Evolutionary conservation across 352 stramenopile species (phyloP), one percentile per base, ranked within the genome.

Genomic region (Globisporangium emineosum): DNA sequence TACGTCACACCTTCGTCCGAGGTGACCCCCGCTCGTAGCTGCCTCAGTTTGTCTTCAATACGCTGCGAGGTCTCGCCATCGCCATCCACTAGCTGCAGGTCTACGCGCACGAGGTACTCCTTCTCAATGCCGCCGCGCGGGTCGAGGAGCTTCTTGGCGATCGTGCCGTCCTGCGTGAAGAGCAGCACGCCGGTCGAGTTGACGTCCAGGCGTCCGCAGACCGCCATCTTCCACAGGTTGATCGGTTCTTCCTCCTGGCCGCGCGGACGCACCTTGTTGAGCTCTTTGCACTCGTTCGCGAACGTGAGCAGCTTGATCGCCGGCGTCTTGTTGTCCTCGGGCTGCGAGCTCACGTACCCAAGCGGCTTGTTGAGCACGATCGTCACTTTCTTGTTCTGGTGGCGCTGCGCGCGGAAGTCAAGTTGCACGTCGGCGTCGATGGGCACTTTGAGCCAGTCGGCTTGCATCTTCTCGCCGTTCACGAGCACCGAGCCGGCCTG

Each of bases 351-450:
- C 27, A 95, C 84, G 61, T 72, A 79, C n/a, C 85, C 85, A 61
- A 95, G 69, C 3, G 84, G 86, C 55, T 95, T 95, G 71, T 95
- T 95, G 49, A 95, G 69, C 51, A 94, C 63, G 40, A 95, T 64
- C 37, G 86, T 91, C 25, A 92, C 79, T 65, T 93, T 95, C 54
- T 87, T 83, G 52, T 73, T 71, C 65, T 92, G 78, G 60, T 92
- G 83, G 57, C 77, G 76, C 64, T 89, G 77, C n/a, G 84, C 86
- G 59, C 73, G 73, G 42, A 78, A 82, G 50, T 83, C 77, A 42
- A 94, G 77, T 29, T 64, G 60, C 32, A 94, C 81, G 27, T 86
- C 73, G 50, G 73, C 82, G 43, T 90, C 75, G 9, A 57, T 56
- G 15, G 79, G 68, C 32, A 95, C 83, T 42, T 90, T 92, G 25